Evolutionary conservation across 129 eudicot genomes (phyloP).

Genomic region (Chrysanthemum seticuspe): DNA sequence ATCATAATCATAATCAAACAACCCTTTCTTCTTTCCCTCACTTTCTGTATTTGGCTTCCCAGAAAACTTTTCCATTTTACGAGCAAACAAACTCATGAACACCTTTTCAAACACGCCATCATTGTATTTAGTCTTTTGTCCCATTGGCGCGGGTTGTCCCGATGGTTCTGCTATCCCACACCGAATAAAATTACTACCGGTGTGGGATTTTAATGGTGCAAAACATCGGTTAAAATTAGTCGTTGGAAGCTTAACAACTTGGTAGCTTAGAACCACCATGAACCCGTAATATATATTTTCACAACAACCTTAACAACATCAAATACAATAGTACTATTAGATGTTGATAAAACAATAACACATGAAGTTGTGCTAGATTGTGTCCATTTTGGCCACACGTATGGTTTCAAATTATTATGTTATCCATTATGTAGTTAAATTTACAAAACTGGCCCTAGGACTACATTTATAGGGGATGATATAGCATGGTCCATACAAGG

Average conservation of each 20-base stretch:
- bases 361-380: constrained; percentile 6
- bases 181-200: constrained; percentile 31
- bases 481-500: constrained; percentile 20
- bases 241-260: constrained; percentile 40
- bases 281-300: constrained; percentile 14
- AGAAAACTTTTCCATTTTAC: constrained; percentile 85
- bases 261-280: constrained; percentile 72
- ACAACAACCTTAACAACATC: constrained; percentile 15
- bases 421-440: constrained; percentile 9
- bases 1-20: constrained; percentile 75
- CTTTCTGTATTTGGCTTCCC: constrained; percentile 11
- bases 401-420: constrained; percentile 9
- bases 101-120: constrained; percentile 89
- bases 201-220: constrained; percentile 9
- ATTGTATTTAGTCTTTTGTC: constrained; percentile 84
- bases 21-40: constrained; percentile 46
- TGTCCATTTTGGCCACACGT: constrained; percentile 44
- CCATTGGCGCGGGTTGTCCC: constrained; percentile 89
- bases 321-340: background rate
- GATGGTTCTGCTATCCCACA: constrained; percentile 89
- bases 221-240: constrained; percentile 16
- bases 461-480: background rate
- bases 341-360: background rate
- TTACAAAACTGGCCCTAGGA: constrained; percentile 26
- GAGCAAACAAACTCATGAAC: constrained; percentile 83